Percentiles rank a stretch among this genome's conserved stretches.
Evolutionary conservation across 2,329 filamentous ascomycete species (phyloP).

Genomic region (Epichloe aotearoae): DNA sequence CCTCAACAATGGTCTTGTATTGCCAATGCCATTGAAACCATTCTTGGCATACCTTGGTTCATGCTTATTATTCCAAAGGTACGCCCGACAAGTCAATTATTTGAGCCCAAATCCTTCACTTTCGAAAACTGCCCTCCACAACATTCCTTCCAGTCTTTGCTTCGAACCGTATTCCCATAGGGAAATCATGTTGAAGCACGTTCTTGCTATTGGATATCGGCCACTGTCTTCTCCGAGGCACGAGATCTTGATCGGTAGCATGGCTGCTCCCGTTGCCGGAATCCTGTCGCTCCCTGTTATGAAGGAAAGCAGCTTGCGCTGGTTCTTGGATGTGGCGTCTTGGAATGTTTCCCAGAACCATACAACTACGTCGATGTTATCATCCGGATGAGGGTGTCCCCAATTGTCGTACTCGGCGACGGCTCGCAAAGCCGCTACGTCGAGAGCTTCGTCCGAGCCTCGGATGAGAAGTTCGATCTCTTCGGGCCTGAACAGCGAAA

Average conservation of each 20-base stretch:
- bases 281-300: constrained; percentile 86
- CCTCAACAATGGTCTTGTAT: background rate
- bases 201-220: constrained; percentile 73
- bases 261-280: constrained; percentile 74
- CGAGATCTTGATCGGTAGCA: constrained; percentile 60
- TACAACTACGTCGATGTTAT: constrained; percentile 51
- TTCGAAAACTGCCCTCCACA: constrained; percentile 80
- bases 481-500: constrained; percentile 77
- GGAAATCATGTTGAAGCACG: constrained; percentile 78
- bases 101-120: constrained; percentile 90
- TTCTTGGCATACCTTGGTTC: no score
- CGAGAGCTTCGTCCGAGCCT: constrained; percentile 71
- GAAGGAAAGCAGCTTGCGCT: constrained; percentile 70
- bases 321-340: constrained; percentile 48
- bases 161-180: constrained; percentile 59
- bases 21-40: no score
- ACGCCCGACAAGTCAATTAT: constrained; percentile 23
- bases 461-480: constrained; percentile 82
- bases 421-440: constrained; percentile 60
- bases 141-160: constrained; percentile 52
- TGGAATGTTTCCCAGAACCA: constrained; percentile 89
- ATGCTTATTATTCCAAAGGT: background rate
- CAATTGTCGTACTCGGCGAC: constrained; percentile 78
- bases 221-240: constrained; percentile 63
- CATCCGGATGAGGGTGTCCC: constrained; percentile 41